Conservation (phyloP, 176 grass and related monocot species). For the Zea luxurians region DNA sequence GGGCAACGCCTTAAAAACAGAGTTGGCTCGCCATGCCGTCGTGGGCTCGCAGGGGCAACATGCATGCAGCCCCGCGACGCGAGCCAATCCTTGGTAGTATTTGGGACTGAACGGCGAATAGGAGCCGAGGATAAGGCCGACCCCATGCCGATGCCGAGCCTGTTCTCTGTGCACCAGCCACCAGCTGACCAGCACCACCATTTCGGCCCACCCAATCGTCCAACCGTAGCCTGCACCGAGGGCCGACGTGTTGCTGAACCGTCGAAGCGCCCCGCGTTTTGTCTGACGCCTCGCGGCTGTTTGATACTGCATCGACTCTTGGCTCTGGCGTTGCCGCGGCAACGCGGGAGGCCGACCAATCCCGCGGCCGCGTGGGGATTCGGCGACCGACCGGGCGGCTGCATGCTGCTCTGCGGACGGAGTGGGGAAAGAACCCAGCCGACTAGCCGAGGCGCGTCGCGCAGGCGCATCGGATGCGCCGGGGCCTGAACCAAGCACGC, state of each 20-base stretch:
- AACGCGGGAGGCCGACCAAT: neutral
- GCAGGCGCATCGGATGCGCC: conserved; percentile 26
- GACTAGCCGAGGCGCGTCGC: neutral
- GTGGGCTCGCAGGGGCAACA: neutral
- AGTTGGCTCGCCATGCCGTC: conserved; percentile 34
- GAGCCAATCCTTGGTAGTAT: neutral
- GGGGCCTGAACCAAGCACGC: neutral
- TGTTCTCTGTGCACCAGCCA: neutral
- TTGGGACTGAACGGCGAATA: neutral
- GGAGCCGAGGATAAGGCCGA: conserved; percentile 16
- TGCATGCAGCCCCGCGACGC: neutral
- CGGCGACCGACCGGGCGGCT: conserved; percentile 12
- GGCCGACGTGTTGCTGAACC: neutral
- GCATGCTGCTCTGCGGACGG: conserved; percentile 2
- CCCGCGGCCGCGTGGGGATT: conserved; percentile 13
- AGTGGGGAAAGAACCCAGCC: neutral
- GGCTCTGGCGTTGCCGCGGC: neutral
- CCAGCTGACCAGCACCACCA: neutral
- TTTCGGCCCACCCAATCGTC: conserved; percentile 40
- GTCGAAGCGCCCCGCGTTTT: neutral
- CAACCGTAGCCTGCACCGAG: neutral
- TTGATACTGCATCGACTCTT: neutral
- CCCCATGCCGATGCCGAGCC: neutral
- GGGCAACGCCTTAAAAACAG: conserved; percentile 3
- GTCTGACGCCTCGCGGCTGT: neutral